Base-by-base conservation (phyloP, 352 stramenopile species). In the Phytophthora pisi region DNA sequence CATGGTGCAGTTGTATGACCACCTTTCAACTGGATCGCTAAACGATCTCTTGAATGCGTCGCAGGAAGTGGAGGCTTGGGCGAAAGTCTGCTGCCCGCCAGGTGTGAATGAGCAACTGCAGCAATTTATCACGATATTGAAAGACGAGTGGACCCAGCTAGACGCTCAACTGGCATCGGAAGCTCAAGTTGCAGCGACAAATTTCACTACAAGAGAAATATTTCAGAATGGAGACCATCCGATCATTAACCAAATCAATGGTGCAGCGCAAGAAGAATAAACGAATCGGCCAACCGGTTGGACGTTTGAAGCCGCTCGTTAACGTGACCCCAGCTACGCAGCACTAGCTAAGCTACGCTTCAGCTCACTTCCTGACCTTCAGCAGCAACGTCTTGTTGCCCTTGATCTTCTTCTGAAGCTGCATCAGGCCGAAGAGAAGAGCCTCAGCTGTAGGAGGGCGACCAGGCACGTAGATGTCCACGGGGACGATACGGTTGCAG, bases 391-490 rank as follows among this genome's bases (percentile, higher is more conserved):
- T 57, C 56, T 65, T 70, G 46, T 43, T 60, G 15, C 38, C 40
- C 24, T 70, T 65, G 24, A 68, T 18, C 23, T 64, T 68, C 26
- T 68, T 68, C 46, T 64, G 52, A 7, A 68, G 61, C 46, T 68
- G 61, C 30, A 68, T 58, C 23, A 59, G 31, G 5, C 61, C 61
- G 36, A 68, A 68, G 23, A 70, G 0, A 9, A 65, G 63, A 4
- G 54, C 55, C 9, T 65, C 63, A 2, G 63, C 24, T 5, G 63
- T 70, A 0, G 61, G 61, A 52, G 97, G 97, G 73, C 97, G 99
- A 24, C 97, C 97, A 4, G 97, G 97, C 6, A 99, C 96, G 72
- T 99, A 99, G 74, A 99, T 98, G 78, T 99, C 97, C 6, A 99
- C 96, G 5, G 97, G 97, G 28, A 99, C 89, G 61, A 99, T 97